phyloP scores from a whole-genome alignment of 2,329 filamentous ascomycete species.

The Aspergillus ruber region DNA sequence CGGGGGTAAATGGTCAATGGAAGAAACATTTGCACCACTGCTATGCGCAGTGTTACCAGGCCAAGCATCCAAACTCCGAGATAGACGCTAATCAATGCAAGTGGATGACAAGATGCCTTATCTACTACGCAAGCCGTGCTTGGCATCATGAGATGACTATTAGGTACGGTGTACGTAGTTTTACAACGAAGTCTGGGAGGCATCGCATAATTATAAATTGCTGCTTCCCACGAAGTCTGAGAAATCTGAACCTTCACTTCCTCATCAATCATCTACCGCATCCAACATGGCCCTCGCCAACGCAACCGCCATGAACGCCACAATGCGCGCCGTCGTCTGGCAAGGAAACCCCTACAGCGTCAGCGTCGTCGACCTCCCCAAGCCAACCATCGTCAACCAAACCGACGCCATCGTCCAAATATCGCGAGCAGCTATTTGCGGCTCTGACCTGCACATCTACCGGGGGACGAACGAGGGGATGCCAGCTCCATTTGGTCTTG shows the following conservation, averaged over 20 bases:
- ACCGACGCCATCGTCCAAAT: slow-evolving; percentile 33
- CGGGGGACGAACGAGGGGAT: slow-evolving; percentile 18
- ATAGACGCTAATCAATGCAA: too few species aligned
- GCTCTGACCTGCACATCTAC: slow-evolving; percentile 32
- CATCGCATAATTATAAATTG: not conserved
- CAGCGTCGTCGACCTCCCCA: slow-evolving; percentile 16
- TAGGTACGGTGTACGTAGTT: not conserved
- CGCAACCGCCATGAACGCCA: slow-evolving; percentile 4
- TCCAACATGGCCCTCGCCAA: not conserved
- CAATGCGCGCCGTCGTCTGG: slow-evolving; percentile 26
- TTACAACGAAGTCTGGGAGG: too few species aligned
- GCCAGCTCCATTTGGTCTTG: slow-evolving; percentile 14
- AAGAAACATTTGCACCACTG: not conserved
- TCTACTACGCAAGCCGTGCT: too few species aligned
- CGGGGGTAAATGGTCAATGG: not conserved
- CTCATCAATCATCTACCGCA: not conserved
- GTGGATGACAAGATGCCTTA: not conserved
- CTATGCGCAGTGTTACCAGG: not conserved
- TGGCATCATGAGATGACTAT: too few species aligned
- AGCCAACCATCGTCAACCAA: slow-evolving; percentile 12
- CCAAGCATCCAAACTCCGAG: not conserved
- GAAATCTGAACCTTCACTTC: not conserved
- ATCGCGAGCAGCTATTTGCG: slow-evolving; percentile 30
- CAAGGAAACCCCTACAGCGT: slow-evolving; percentile 21
- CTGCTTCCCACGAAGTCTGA: too few species aligned